Conservation (phyloP, 768 basidiomycete species). For the Boletus huronensis region DNA sequence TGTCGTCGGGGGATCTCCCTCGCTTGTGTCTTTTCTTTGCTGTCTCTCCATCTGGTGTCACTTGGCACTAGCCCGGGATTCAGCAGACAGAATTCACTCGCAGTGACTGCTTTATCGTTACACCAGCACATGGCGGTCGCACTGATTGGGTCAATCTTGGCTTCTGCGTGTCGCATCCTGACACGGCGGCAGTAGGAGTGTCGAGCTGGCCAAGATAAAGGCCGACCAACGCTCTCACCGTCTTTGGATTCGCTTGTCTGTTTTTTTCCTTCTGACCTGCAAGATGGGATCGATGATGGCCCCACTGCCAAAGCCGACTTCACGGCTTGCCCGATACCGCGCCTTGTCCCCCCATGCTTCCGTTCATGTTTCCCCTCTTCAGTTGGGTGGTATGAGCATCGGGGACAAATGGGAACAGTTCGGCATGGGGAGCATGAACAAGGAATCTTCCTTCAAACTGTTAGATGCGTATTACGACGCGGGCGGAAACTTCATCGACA, state of each 20-base stretch:
- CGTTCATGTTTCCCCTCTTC: not conserved
- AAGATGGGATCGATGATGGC: not conserved
- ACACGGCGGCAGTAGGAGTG: too few relatives aligned
- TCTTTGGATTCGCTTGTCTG: too few relatives aligned
- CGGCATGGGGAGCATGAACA: not conserved
- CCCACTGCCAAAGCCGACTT: constrained; percentile 25
- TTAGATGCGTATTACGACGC: not conserved
- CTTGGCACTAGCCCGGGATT: not conserved
- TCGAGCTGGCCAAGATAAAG: too few relatives aligned
- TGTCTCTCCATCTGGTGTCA: not conserved
- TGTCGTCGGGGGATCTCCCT: constrained; percentile 53
- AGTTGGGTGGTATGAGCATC: not conserved
- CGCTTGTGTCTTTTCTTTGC: constrained; percentile 13
- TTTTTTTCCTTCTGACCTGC: too few relatives aligned
- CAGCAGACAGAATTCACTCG: constrained; percentile 12
- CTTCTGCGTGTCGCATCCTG: too few relatives aligned
- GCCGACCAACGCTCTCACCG: too few relatives aligned
- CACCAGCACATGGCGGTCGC: too few relatives aligned
- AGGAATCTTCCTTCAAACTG: not conserved
- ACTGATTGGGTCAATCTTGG: too few relatives aligned
- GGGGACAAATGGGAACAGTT: not conserved
- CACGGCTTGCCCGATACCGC: constrained; percentile 1
- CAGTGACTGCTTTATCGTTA: too few relatives aligned
- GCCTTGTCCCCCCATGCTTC: not conserved
- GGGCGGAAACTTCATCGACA: not conserved